Conservation (phyloP, 495 filamentous ascomycete genomes). For the Friedmanniomyces endolithicus region DNA sequence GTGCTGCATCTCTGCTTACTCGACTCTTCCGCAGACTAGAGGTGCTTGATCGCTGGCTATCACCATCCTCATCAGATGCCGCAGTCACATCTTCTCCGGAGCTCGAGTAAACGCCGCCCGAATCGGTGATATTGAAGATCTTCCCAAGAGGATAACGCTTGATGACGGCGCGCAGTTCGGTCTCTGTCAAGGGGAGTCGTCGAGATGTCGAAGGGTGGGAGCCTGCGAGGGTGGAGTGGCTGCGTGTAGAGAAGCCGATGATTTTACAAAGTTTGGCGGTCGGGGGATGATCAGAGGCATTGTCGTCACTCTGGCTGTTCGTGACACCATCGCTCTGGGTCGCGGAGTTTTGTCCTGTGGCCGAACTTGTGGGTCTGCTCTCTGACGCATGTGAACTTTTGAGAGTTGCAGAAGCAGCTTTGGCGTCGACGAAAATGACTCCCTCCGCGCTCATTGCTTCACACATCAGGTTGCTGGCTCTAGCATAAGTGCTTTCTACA, state of each 20-base stretch:
- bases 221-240: background rate
- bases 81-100: constrained; percentile 2
- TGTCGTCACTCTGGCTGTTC: background rate
- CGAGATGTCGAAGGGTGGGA: background rate
- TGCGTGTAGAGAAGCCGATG: background rate
- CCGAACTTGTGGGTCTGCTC: background rate
- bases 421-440: constrained; percentile 7
- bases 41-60: background rate
- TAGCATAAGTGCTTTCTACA: background rate
- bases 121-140: constrained; percentile 3
- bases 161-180: background rate
- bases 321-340: background rate
- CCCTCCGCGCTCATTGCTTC: constrained; percentile 6
- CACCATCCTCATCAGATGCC: background rate
- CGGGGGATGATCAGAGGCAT: background rate
- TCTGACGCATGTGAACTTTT: background rate
- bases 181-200: background rate
- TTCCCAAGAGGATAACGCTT: background rate
- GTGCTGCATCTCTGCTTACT: background rate
- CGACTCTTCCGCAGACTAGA: background rate
- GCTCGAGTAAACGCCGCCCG: constrained; percentile 3
- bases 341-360: background rate
- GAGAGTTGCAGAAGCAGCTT: background rate
- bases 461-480: constrained; percentile 5
- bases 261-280: background rate